Conservation (phyloP, 139 green algal species). For the Coelastrella sp. region DNA sequence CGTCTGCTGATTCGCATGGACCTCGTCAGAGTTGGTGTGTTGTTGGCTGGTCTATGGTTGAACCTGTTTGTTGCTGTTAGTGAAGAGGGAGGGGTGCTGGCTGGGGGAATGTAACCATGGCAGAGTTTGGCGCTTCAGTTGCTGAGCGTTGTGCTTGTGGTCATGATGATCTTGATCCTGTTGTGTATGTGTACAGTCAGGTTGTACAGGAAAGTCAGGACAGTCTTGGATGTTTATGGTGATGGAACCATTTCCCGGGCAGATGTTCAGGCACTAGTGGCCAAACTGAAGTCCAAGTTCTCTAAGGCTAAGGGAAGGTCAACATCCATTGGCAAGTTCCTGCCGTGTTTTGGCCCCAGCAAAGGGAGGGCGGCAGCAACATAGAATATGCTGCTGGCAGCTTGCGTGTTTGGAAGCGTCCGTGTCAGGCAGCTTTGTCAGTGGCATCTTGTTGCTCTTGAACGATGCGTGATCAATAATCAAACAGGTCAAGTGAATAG, state of each 20-base stretch:
- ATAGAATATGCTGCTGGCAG: too few species aligned
- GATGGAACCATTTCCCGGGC: constrained; percentile 10
- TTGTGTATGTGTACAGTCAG: background rate
- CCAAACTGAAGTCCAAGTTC: background rate
- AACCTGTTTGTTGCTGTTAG: constrained; percentile 38
- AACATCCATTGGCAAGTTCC: background rate
- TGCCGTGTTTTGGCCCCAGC: background rate
- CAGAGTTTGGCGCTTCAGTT: constrained; percentile 36
- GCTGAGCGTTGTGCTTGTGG: constrained; percentile 13
- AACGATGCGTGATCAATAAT: too few species aligned
- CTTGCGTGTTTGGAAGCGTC: too few species aligned
- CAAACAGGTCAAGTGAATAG: too few species aligned
- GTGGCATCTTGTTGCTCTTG: too few species aligned
- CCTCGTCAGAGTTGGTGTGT: background rate
- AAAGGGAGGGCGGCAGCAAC: background rate
- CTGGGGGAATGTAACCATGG: background rate
- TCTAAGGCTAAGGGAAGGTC: too few species aligned
- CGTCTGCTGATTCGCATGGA: constrained; percentile 20
- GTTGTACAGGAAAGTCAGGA: background rate
- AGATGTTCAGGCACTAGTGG: background rate
- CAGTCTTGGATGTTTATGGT: background rate
- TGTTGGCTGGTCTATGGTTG: constrained; percentile 21
- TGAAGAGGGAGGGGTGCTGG: constrained; percentile 12
- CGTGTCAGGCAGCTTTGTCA: too few species aligned
- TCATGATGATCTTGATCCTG: background rate